A percentile compares a stretch with the other conserved stretches of the same genome.
phyloP scores from a whole-genome alignment of 345 rosid genomes.

The Euphorbia peplus region DNA sequence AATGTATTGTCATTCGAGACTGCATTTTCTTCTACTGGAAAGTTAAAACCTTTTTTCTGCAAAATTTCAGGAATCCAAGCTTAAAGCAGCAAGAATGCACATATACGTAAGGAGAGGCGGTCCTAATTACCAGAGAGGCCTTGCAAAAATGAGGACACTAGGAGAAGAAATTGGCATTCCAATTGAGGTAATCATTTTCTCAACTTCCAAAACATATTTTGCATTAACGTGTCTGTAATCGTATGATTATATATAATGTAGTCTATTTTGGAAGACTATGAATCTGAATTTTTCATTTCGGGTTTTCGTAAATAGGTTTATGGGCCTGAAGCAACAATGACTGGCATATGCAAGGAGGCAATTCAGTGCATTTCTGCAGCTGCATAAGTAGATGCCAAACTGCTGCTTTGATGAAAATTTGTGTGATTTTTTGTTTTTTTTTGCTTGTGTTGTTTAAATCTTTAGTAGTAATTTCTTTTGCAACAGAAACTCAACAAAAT shows the following conservation, averaged over 20 bases:
- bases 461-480: conserved; percentile 4
- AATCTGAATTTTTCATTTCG: background rate
- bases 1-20: background rate
- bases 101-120: conserved; percentile 75
- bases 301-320: conserved; percentile 45
- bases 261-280: background rate
- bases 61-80: conserved; percentile 58
- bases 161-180: conserved; percentile 84
- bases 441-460: conserved; percentile 1
- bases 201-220: background rate
- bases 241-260: too few species aligned
- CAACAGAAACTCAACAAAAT: conserved; percentile 12
- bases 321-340: conserved; percentile 96
- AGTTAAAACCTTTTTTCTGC: background rate
- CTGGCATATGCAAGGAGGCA: conserved; percentile 93
- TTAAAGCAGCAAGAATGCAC: conserved; percentile 64
- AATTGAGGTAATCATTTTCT: conserved; percentile 52
- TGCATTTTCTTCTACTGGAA: background rate
- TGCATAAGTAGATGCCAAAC: conserved; percentile 41
- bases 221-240: too few species aligned
- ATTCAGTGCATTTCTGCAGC: conserved; percentile 68
- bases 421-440: background rate
- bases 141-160: conserved; percentile 70
- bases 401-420: background rate
- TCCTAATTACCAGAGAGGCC: conserved; percentile 85